Evolutionary conservation across 305 asterid genomes (phyloP).

Genomic region (Fraxinus sp.): DNA sequence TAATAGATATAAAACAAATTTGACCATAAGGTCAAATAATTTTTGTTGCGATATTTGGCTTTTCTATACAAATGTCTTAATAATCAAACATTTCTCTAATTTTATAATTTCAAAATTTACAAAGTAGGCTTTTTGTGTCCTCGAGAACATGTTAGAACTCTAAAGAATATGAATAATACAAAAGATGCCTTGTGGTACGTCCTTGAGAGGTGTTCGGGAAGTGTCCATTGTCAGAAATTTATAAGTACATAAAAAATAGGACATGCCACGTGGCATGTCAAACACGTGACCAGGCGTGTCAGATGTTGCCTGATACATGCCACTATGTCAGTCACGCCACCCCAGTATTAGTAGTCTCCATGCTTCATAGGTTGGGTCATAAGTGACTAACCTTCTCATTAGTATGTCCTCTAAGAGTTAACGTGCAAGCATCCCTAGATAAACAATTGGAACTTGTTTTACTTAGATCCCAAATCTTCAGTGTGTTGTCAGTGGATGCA

Average conservation of each 20-base stretch:
- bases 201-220: neutral
- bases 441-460: constrained; percentile 57
- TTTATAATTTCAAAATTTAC: neutral
- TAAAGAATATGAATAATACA: neutral
- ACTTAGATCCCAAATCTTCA: constrained; percentile 88
- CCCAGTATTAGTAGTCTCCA: neutral
- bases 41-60: neutral
- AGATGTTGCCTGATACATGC: neutral
- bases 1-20: neutral
- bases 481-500: constrained; percentile 91
- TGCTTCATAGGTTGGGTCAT: neutral
- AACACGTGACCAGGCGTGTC: neutral
- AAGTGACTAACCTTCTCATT: constrained; percentile 72
- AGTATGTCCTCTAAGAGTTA: constrained; percentile 82
- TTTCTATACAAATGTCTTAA: neutral
- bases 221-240: neutral
- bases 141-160: neutral
- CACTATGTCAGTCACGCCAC: neutral
- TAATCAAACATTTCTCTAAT: neutral
- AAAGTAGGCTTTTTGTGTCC: neutral
- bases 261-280: neutral
- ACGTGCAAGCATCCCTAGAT: constrained; percentile 71
- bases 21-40: neutral
- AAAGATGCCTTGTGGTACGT: neutral
- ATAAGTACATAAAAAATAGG: neutral